Evolutionary conservation across 352 stramenopile genomes (phyloP).

Genomic region (Phytophthora idaei): DNA sequence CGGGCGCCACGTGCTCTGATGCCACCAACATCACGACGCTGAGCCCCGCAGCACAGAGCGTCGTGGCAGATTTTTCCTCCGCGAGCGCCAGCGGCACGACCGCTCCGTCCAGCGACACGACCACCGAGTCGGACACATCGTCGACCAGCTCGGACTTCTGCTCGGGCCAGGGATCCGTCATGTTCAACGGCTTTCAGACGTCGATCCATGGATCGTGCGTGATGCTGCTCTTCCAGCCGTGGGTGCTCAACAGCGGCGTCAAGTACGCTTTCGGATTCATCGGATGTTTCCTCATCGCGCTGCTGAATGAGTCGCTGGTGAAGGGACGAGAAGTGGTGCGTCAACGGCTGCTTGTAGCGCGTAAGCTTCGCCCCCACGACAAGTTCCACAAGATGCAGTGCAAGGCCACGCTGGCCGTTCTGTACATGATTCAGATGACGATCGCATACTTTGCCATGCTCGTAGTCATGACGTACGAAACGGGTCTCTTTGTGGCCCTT

Average conservation of each 20-base stretch:
- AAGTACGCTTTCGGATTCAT: slow-evolving; percentile 83
- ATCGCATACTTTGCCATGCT: slow-evolving; percentile 87
- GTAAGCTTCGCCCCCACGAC: slow-evolving; percentile 42
- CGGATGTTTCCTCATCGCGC: slow-evolving; percentile 61
- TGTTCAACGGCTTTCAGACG: slow-evolving; percentile 86
- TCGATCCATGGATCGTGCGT: slow-evolving; percentile 76
- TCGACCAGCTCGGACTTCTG: slow-evolving; percentile 53
- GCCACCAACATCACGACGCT: slow-evolving; percentile 60
- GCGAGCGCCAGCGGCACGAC: slow-evolving; percentile 26
- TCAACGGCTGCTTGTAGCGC: slow-evolving; percentile 46
- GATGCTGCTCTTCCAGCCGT: slow-evolving; percentile 79
- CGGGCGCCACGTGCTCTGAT: slow-evolving; percentile 57
- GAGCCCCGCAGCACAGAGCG: slow-evolving; percentile 49
- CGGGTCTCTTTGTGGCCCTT: slow-evolving; percentile 71
- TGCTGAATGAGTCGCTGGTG: slow-evolving; percentile 74
- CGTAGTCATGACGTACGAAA: slow-evolving; percentile 86
- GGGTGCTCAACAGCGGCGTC: slow-evolving; percentile 70
- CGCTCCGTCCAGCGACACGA: slow-evolving; percentile 26
- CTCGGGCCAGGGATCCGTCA: slow-evolving; percentile 70
- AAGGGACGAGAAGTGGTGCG: slow-evolving; percentile 59
- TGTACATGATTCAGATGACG: slow-evolving; percentile 87
- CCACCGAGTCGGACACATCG: slow-evolving; percentile 25
- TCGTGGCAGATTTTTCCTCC: slow-evolving; percentile 36
- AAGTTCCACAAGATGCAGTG: slow-evolving; percentile 68
- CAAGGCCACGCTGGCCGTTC: slow-evolving; percentile 59